Conservation (phyloP, 352 stramenopile species). For the Globisporangium emineosum region DNA sequence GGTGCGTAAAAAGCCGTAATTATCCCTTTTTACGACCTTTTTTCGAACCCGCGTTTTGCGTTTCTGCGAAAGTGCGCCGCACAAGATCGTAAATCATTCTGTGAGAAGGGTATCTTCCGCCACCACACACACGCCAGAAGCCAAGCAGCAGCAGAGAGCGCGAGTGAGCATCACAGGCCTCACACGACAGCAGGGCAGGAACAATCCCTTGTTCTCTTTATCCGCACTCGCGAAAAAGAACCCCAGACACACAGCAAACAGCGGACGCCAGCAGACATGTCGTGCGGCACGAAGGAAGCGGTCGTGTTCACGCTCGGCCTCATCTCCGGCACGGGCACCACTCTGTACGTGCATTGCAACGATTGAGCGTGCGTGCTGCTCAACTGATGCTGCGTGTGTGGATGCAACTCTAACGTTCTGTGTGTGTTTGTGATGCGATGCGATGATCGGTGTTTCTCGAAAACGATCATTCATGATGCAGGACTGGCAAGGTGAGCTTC, state of each 20-base stretch:
- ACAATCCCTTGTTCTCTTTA: too few species aligned
- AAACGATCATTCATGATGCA: conserved; percentile 25
- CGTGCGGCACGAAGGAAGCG: conserved; percentile 72
- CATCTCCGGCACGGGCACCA: conserved; percentile 82
- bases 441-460: not conserved
- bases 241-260: not conserved
- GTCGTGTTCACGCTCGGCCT: conserved; percentile 79
- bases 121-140: not conserved
- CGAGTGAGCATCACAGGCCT: too few species aligned
- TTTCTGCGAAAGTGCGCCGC: conserved; percentile 4
- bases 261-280: conserved; percentile 36
- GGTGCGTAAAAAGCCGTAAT: conserved; percentile 1
- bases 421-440: not conserved
- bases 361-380: too few species aligned
- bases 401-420: not conserved
- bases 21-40: conserved; percentile 2
- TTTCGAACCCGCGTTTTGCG: conserved; percentile 4
- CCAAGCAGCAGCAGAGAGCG: not conserved
- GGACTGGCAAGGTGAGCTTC: conserved; percentile 58
- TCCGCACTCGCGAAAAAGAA: conserved; percentile 10
- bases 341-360: conserved; percentile 50
- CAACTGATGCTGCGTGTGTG: too few species aligned
- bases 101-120: conserved; percentile 7
- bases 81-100: conserved; percentile 14
- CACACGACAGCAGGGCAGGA: too few species aligned